Evolutionary conservation across 306 rosid species (phyloP), one percentile per base, ranked within the genome.

Genomic region (Trifolium subterraneum): DNA sequence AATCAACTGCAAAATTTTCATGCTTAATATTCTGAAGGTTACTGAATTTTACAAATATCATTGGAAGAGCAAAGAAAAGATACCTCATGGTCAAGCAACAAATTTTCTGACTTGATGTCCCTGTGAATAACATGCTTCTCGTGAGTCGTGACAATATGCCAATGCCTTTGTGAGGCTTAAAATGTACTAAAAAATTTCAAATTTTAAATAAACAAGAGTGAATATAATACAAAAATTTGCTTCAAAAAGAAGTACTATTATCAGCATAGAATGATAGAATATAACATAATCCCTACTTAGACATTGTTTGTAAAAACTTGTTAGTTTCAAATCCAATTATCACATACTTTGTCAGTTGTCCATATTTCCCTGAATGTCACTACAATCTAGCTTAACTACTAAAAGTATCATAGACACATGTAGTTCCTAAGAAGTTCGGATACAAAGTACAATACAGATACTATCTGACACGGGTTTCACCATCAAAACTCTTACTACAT

Each of bases 51-150:
- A 60, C 13, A 1, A 33, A 15, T n/a, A n/a, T n/a, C n/a, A n/a
- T n/a, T n/a, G n/a, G n/a, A n/a, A n/a, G n/a, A n/a, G n/a, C n/a
- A n/a, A n/a, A n/a, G n/a, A n/a, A n/a, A 20, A 63, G 0, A 11
- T 81, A 89, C 98, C 96, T 89, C 92, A 68, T 93, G 96, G 76
- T 89, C 98, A 58, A 93, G 89, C 67, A 93, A 72, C 88, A 91
- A 82, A 72, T 91, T 93, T 79, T 93, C 97, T 2, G 94, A 97
- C 92, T 91, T 91, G 75, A 93, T 93, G 68, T 93, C 96, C 78
- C 98, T 83, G 63, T 93, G 98, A 84, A 93, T 93, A 52, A 93
- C 96, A 84, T 91, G 45, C 81, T 91, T 91, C 90, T 91, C 90
- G 64, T n/a, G n/a, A n/a, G n/a, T n/a, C n/a, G n/a, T 93, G 98